Base-by-base conservation (phyloP, 352 stramenopile species). In the Pythium aquatile region DNA sequence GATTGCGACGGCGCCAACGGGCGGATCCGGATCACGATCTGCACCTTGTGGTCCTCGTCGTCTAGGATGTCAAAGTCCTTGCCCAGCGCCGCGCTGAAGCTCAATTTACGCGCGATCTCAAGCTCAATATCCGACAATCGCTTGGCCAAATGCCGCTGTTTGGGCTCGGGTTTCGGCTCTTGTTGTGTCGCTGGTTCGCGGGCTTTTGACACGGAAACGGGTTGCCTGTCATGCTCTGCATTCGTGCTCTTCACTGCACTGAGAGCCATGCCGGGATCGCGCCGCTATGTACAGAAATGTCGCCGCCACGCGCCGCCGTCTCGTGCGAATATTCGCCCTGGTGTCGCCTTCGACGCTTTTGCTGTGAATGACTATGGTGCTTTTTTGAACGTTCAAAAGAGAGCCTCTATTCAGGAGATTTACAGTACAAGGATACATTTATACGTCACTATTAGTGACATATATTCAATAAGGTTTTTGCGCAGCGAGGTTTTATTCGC, bases 11-110 rank as follows among this genome's bases (percentile, higher is more conserved):
- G 44, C 13, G 76, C 56, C 16, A 79, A 70, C 46, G 83, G 83
- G 11, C 83, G 76, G n/a, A 91, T 75, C 49, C 83, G 83, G 55
- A 91, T 91, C 46, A 86, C 78, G 47, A 90, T 85, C 70, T 90
- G 71, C 28, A 83, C 74, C 14, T 61, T 63, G 58, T 68, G 40
- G 14, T 73, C 62, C 29, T 75, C 58, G 1, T 51, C 44, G 17
- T 79, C 69, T 26, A 65, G 55, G 20, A 73, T 55, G 1, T 61
- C 53, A 14, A 74, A 68, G 26, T 68, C 53, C 16, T 59, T 40
- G 5, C 66, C 47, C 2, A 85, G 73, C 69, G 73, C 76, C 2
- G 74, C 66, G 55, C 76, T 87, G 58, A 91, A 93, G 67, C 79
- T 91, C 32, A 93, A 70, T 53, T 87, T 87, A 54, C 85, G 77